phyloP scores from a whole-genome alignment of 1,284 basidiomycete species.

The Heterobasidion parviporum region DNA sequence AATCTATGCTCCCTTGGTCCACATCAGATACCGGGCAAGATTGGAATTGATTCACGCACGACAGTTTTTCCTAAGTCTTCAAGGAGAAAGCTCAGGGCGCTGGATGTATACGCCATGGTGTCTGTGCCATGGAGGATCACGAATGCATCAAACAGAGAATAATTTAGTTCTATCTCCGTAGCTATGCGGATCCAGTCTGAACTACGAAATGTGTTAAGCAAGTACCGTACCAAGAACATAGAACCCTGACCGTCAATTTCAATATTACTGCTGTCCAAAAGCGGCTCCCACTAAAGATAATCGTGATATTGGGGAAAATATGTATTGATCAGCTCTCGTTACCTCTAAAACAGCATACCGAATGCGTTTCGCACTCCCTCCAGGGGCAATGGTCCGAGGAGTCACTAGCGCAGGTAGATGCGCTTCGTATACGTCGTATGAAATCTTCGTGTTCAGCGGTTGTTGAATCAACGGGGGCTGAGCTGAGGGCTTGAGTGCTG shows the following conservation, averaged over 20 bases:
- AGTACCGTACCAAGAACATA: slow-evolving; percentile 10
- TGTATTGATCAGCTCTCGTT: background rate
- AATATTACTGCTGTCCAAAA: slow-evolving; percentile 86
- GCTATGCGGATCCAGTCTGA: slow-evolving; percentile 86
- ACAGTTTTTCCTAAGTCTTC: slow-evolving; percentile 89
- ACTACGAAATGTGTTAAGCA: slow-evolving; percentile 2
- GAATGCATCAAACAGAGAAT: slow-evolving; percentile 79
- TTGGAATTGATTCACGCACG: slow-evolving; percentile 29
- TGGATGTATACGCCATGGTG: slow-evolving; percentile 86
- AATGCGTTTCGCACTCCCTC: slow-evolving; percentile 62
- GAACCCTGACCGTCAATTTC: slow-evolving; percentile 53
- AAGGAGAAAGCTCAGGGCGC: slow-evolving; percentile 81
- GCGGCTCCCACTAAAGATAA: slow-evolving; percentile 62
- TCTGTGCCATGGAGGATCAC: slow-evolving; percentile 91
- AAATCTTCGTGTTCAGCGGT: slow-evolving; percentile 41
- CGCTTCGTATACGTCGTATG: slow-evolving; percentile 60
- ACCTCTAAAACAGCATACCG: slow-evolving; percentile 79
- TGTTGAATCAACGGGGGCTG: slow-evolving; percentile 19
- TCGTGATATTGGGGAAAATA: slow-evolving; percentile 3
- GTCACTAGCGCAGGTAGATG: slow-evolving; percentile 70
- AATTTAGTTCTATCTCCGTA: slow-evolving; percentile 87
- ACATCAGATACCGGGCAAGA: background rate
- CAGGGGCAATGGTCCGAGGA: slow-evolving; percentile 55
- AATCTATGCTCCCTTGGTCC: slow-evolving; percentile 37
- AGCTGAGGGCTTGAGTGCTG: slow-evolving; percentile 26